A percentile compares a stretch with the other conserved stretches of the same genome.
phyloP scores from a whole-genome alignment of 2,329 filamentous ascomycete species.

The Hypoxylon sp. region DNA sequence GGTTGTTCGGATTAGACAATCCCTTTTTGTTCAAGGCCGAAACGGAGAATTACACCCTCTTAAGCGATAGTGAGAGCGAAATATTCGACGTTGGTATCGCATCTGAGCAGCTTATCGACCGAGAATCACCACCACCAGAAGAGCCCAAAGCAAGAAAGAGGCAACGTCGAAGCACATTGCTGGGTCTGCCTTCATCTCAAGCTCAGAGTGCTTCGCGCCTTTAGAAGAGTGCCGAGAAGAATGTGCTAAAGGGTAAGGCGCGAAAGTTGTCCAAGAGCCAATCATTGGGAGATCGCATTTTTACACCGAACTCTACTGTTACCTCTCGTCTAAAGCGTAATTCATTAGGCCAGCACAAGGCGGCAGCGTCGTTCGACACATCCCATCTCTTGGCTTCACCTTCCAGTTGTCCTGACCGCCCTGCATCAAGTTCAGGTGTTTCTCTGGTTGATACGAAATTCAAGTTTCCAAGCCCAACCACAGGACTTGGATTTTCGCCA shows the following conservation, averaged over 20 bases:
- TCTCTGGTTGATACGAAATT: conserved; percentile 45
- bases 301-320: conserved; percentile 42
- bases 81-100: conserved; percentile 19
- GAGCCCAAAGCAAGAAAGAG: conserved; percentile 44
- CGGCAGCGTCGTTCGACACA: conserved; percentile 47
- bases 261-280: conserved; percentile 37
- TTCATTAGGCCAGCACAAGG: conserved; percentile 50
- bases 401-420: conserved; percentile 41
- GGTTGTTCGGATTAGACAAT: conserved; percentile 45
- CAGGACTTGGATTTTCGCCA: conserved; percentile 15
- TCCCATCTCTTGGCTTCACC: conserved; percentile 41
- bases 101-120: conserved; percentile 22
- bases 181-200: conserved; percentile 45
- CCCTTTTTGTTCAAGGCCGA: conserved; percentile 51
- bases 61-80: conserved; percentile 36
- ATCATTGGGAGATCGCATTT: conserved; percentile 46
- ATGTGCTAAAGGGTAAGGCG: conserved; percentile 35
- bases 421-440: conserved; percentile 50
- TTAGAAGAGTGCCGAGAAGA: conserved; percentile 47
- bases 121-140: conserved; percentile 29
- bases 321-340: conserved; percentile 49
- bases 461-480: conserved; percentile 23
- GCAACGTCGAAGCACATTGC: conserved; percentile 48
- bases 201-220: conserved; percentile 43
- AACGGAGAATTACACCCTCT: conserved; percentile 39